Base-by-base conservation (phyloP, 495 filamentous ascomycete genomes). In the Penicillium tannophilum region DNA sequence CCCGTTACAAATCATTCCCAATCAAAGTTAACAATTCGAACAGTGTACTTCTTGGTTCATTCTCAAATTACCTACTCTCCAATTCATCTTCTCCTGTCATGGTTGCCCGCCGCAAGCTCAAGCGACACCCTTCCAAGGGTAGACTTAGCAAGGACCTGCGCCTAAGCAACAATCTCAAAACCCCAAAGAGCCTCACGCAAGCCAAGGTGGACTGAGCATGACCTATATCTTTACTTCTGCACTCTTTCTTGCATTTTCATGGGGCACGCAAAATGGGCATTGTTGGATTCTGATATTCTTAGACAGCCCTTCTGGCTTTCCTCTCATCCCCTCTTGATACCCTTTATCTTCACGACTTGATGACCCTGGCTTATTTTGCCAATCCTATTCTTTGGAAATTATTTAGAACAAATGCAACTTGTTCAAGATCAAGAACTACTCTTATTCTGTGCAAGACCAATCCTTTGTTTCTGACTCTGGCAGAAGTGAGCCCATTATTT, bases 1-100 rank as follows among this genome's bases (percentile, higher is more conserved):
- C 14, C 45, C 33, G 16, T 6, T 7, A 16, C 20, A 6, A 42
- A 20, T 24, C 8, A 56, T 39, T 4, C 11, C 47, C 19, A n/a
- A 23, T 39, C 16, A 50, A 19, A 6, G n/a, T 43, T 63, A 54
- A 64, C 55, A 55, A 62, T 54, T 59, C 14, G 19, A 58, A 19
- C 60, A 94, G 91, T 65, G 91, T 95, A 26, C 85, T 98, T 31
- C 82, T 98, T 17, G 94, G 94, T 17, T 97, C 92, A 3, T 98
- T 98, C 72, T 93, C 90, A 54, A 97, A 97, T 69, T 98, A 98
- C 69, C 82, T 98, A 11, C 91, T 98, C 26, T 93, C 90, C 44
- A 97, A 97, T 75, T 93, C 89, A 52, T 95, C 90, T 7, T 92
- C 96, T n/a, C 94, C 94, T 0, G 92, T 95, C 28, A 95, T 96